These are phyloP conservation scores for Brassica hybrid DNA, from an alignment of 441 rosid species.

Conservation along the genomic window DNA sequence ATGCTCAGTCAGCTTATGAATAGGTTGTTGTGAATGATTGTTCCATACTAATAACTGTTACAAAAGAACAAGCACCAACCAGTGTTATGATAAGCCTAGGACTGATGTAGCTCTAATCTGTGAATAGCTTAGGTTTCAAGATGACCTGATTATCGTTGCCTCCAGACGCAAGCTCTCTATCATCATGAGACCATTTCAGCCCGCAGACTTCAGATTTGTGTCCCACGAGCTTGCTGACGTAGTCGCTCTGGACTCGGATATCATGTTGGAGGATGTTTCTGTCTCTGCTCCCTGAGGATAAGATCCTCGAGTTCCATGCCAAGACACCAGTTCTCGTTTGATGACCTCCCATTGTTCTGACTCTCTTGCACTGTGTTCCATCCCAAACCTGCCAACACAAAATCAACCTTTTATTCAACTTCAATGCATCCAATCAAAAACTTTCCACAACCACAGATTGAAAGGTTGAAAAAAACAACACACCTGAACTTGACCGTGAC, in stretches of 20 bases:
- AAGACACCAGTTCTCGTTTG: conserved; percentile 94
- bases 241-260: conserved; percentile 81
- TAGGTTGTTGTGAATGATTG: conserved; percentile 90
- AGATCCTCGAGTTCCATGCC: conserved; percentile 92
- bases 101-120: no score
- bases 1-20: conserved; percentile 80
- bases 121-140: conserved; percentile 12
- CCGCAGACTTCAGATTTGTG: conserved; percentile 99
- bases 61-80: neutral
- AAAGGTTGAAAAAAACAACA: conserved; percentile 22
- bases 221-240: conserved; percentile 79
- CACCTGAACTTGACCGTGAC: conserved; percentile 97
- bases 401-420: neutral
- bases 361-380: conserved; percentile 83
- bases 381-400: conserved; percentile 78
- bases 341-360: conserved; percentile 93
- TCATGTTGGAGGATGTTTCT: conserved; percentile 95
- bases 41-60: conserved; percentile 92
- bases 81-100: neutral
- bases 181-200: conserved; percentile 97
- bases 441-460: no score
- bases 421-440: neutral
- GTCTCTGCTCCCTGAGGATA: conserved; percentile 97
- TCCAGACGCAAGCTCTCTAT: conserved; percentile 98
- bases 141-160: conserved; percentile 97